Evolutionary conservation across 1,284 basidiomycete species (phyloP).

Genomic region (Heterobasidion irregulare): DNA sequence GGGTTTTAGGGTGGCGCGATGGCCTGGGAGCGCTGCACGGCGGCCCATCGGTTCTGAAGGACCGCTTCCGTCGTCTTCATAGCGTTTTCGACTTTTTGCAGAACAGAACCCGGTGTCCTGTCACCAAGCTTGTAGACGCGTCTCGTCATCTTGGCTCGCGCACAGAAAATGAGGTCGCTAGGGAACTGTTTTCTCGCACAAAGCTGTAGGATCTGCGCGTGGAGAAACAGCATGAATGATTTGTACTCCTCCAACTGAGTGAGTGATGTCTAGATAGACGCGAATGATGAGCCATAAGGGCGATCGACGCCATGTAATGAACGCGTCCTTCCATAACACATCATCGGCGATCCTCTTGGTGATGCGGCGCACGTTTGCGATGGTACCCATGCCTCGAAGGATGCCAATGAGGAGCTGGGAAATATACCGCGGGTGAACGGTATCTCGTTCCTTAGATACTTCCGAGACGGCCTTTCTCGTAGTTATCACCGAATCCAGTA

Average conservation of each 20-base stretch:
- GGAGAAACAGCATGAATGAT: slow-evolving; percentile 32
- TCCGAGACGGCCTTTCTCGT: slow-evolving; percentile 17
- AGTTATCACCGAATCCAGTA: slow-evolving; percentile 9
- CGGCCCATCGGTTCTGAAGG: slow-evolving; percentile 23
- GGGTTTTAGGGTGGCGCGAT: slow-evolving; percentile 14
- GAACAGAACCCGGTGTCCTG: slow-evolving; percentile 12
- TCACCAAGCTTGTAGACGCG: slow-evolving; percentile 29
- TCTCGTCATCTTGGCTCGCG: slow-evolving; percentile 26
- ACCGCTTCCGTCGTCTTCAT: slow-evolving; percentile 9
- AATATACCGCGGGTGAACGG: slow-evolving; percentile 31
- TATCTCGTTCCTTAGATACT: slow-evolving; percentile 19
- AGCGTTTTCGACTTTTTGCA: slow-evolving; percentile 10
- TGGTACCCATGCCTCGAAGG: slow-evolving; percentile 21
- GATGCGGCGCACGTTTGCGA: slow-evolving; percentile 21
- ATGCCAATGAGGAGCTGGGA: slow-evolving; percentile 33
- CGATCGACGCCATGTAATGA: slow-evolving; percentile 36
- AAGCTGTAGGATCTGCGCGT: slow-evolving; percentile 15
- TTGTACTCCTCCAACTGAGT: slow-evolving; percentile 28
- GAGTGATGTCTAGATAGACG: slow-evolving; percentile 35
- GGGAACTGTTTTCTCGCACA: background rate
- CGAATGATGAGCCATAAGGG: slow-evolving; percentile 37
- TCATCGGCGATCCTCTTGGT: slow-evolving; percentile 36
- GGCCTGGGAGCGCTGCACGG: slow-evolving; percentile 14
- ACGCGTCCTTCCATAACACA: slow-evolving; percentile 27
- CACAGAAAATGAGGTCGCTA: slow-evolving; percentile 14